These are phyloP conservation scores for Macrocybe gigantea DNA, from an alignment of 768 basidiomycete species.

Conservation along the genomic window DNA sequence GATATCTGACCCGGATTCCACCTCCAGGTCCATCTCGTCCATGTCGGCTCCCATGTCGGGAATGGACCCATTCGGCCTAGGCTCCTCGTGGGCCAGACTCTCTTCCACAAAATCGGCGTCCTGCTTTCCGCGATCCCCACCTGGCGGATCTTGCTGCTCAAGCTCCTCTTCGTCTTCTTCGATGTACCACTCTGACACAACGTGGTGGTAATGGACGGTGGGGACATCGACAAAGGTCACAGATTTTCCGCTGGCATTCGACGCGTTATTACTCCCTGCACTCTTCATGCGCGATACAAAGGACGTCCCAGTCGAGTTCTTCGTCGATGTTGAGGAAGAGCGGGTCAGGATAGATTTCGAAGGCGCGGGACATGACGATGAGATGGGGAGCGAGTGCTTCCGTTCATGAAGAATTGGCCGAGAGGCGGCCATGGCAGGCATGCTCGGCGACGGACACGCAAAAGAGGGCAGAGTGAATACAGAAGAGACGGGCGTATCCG, in stretches of 20 bases:
- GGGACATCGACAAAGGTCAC: constrained; percentile 71
- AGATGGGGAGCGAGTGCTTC: constrained; percentile 1
- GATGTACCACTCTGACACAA: neutral
- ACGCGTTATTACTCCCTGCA: neutral
- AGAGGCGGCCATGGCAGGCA: constrained; percentile 11
- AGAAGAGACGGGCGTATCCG: constrained; percentile 13
- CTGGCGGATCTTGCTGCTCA: no score
- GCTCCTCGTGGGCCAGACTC: no score
- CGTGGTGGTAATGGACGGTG: constrained; percentile 43
- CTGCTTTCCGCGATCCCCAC: no score
- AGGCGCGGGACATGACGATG: constrained; percentile 9
- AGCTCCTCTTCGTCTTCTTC: constrained; percentile 10
- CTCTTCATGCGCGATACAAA: neutral
- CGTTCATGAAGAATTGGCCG: constrained; percentile 1
- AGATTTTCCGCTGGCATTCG: constrained; percentile 36
- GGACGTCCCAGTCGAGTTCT: constrained; percentile 6
- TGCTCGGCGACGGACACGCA: constrained; percentile 7
- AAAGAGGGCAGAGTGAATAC: constrained; percentile 12
- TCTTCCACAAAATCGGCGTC: neutral
- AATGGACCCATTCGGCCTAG: no score
- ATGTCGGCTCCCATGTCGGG: neutral
- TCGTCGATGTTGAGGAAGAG: constrained; percentile 31
- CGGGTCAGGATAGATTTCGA: constrained; percentile 44
- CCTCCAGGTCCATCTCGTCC: constrained; percentile 28
- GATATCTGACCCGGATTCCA: constrained; percentile 7